A percentile compares a stretch with the other conserved stretches of the same genome.
Conservation (phyloP, 2,329 filamentous ascomycete species). For the Exophiala lecanii-corni region DNA sequence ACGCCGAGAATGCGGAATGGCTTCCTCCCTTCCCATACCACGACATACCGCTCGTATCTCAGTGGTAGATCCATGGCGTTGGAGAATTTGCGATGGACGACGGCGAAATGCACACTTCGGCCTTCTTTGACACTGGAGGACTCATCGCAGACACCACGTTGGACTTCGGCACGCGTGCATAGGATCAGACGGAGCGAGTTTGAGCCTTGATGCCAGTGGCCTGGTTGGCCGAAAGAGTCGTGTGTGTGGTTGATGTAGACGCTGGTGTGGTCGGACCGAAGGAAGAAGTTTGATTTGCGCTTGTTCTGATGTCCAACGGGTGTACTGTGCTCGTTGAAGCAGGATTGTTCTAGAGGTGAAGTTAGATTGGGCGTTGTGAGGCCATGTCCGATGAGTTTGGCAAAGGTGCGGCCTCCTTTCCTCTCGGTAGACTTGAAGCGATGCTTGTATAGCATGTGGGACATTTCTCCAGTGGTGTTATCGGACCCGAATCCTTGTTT, state of each 20-base stretch:
- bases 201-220: slow-evolving; percentile 38
- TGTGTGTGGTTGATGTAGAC: slow-evolving; percentile 8
- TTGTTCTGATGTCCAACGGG: no score
- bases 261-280: no score
- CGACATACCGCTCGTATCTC: slow-evolving; percentile 37
- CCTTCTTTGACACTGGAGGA: slow-evolving; percentile 12
- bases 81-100: slow-evolving; percentile 36
- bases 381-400: slow-evolving; percentile 31
- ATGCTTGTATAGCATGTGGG: neutral
- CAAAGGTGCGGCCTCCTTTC: slow-evolving; percentile 27
- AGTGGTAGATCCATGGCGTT: slow-evolving; percentile 33
- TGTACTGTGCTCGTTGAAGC: slow-evolving; percentile 26
- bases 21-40: slow-evolving; percentile 34
- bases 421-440: neutral
- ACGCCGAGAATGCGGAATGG: slow-evolving; percentile 36
- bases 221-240: slow-evolving; percentile 21
- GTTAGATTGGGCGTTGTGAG: slow-evolving; percentile 32
- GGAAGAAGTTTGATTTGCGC: no score
- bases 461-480: neutral
- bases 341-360: slow-evolving; percentile 28
- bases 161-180: slow-evolving; percentile 27
- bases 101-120: slow-evolving; percentile 31
- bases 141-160: slow-evolving; percentile 15
- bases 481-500: slow-evolving; percentile 1
- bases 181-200: slow-evolving; percentile 36